Percentiles rank a stretch among this genome's conserved stretches.
These are phyloP conservation scores for Candida saitoana DNA, from an alignment of 805 yeast species.

Conservation along the genomic window DNA sequence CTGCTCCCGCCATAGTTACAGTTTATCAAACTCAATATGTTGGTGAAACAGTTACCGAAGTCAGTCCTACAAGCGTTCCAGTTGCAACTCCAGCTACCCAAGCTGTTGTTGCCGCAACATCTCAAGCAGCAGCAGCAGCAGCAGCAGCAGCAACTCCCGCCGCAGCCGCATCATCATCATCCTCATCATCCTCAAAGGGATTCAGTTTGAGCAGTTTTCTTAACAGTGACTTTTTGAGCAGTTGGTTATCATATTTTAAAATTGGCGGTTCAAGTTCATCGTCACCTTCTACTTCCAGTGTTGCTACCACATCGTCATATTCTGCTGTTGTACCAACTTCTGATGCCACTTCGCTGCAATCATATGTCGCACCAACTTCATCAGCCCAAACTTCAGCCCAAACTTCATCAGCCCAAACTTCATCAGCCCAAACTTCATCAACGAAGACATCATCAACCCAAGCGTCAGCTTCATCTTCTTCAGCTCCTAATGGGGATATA, in stretches of 20 bases:
- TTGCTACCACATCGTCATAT: no score
- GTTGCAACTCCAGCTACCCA: slow-evolving; percentile 8
- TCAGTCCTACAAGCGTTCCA: slow-evolving; percentile 9
- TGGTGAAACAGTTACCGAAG: slow-evolving; percentile 9
- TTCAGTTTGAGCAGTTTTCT: slow-evolving; percentile 9
- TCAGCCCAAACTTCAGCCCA: no score
- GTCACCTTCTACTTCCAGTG: slow-evolving; percentile 8
- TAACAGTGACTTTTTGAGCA: slow-evolving; percentile 1
- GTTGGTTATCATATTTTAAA: slow-evolving; percentile 11
- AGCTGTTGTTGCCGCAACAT: slow-evolving; percentile 9
- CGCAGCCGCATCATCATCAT: slow-evolving; percentile 5
- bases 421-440: slow-evolving; percentile 12
- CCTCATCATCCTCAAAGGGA: slow-evolving; percentile 6
- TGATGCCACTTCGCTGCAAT: no score
- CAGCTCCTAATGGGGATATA: slow-evolving; percentile 6
- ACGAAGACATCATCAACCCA: slow-evolving; percentile 11
- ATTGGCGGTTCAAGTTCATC: slow-evolving; percentile 4
- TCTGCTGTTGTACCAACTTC: no score
- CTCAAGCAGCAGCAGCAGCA: slow-evolving; percentile 7
- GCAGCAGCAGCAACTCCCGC: slow-evolving; percentile 11
- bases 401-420: slow-evolving; percentile 9
- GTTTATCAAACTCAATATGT: slow-evolving; percentile 13
- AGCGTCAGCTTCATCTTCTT: not conserved
- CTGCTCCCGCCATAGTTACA: slow-evolving; percentile 25
- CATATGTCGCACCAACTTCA: no score